Base-by-base conservation (phyloP, 2,329 filamentous ascomycete genomes). In the Cladosporium sp. region DNA sequence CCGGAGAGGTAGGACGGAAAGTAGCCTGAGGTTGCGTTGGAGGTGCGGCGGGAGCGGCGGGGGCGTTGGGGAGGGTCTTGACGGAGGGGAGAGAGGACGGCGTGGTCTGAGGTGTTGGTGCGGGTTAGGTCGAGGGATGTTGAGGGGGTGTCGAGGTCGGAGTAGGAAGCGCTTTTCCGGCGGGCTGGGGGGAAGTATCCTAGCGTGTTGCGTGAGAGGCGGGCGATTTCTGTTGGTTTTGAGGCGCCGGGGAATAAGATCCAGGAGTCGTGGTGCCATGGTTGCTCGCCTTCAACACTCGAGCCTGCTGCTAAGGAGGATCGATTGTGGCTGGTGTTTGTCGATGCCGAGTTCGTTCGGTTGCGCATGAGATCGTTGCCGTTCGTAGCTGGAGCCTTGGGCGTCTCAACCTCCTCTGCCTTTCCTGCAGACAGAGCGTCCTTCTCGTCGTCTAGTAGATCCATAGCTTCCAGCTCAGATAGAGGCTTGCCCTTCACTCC, bases 171-270 rank as follows among this genome's bases (percentile, higher is more conserved):
- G 68, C 91, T 95, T 88, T 95, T 95, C 87, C 93, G 92, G 75
- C 93, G 85, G 23, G 93, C 87, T 8, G 93, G 93, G 3, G 94
- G 94, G 74, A 98, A 98, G 79, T 94, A 98, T 26, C 93, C 94
- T 53, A 97, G 84, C 2, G 90, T 86, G 78, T 89, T 88, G 65
- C 91, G 88, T 25, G 92, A 88, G 65, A 98, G 87, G 32, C 95
- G 88, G 18, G 89, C 92, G 69, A 99, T 95, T 76, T 97, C 91
- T 26, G 95, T 88, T 0, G 92, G 89, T 26, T 88, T 84, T 18
- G 82, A 81, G 68, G 86, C 85, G 25, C 88, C 89, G 68, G 94
- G 91, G 28, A 97, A 84, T 32, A 90, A 82, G 1, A 97, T 91
- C 92, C 93, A 97, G 54, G 91, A 89, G 66, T 97, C 92, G 78